Evolutionary conservation across 495 filamentous ascomycete genomes (phyloP).

Genomic region (Penicillium parvum): DNA sequence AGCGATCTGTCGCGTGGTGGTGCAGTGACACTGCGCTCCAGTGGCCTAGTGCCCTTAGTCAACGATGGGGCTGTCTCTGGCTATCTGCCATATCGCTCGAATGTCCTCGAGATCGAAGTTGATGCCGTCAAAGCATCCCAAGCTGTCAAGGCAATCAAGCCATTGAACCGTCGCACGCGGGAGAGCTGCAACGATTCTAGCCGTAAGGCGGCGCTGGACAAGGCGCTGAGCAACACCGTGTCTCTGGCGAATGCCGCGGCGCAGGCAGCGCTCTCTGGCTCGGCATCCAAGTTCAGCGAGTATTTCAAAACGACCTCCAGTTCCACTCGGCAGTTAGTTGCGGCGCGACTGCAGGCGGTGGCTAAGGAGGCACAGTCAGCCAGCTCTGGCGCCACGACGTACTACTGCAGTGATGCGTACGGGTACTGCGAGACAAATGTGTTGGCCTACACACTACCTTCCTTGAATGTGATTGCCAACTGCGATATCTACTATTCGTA

Average conservation of each 20-base stretch:
- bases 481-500: slow-evolving; percentile 52
- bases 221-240: slow-evolving; percentile 47
- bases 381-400: slow-evolving; percentile 38
- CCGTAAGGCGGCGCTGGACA: slow-evolving; percentile 35
- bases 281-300: slow-evolving; percentile 48
- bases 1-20: slow-evolving; percentile 51
- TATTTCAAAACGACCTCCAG: slow-evolving; percentile 58
- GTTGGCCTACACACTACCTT: slow-evolving; percentile 55
- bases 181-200: slow-evolving; percentile 47
- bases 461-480: slow-evolving; percentile 49
- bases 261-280: slow-evolving; percentile 46
- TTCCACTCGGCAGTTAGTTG: slow-evolving; percentile 43
- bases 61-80: slow-evolving; percentile 29
- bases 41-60: slow-evolving; percentile 46
- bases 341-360: slow-evolving; percentile 47
- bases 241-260: slow-evolving; percentile 50
- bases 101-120: slow-evolving; percentile 31
- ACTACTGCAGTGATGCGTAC: slow-evolving; percentile 51
- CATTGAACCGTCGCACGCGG: slow-evolving; percentile 46
- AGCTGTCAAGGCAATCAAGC: slow-evolving; percentile 39
- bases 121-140: slow-evolving; percentile 48
- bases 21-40: slow-evolving; percentile 44
- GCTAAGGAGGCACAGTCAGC: slow-evolving; percentile 46
- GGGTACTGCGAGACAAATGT: slow-evolving; percentile 47
- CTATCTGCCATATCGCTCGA: slow-evolving; percentile 21